Conservation (phyloP, 768 basidiomycete genomes). For the Boletus pseudo-olivaceus region DNA sequence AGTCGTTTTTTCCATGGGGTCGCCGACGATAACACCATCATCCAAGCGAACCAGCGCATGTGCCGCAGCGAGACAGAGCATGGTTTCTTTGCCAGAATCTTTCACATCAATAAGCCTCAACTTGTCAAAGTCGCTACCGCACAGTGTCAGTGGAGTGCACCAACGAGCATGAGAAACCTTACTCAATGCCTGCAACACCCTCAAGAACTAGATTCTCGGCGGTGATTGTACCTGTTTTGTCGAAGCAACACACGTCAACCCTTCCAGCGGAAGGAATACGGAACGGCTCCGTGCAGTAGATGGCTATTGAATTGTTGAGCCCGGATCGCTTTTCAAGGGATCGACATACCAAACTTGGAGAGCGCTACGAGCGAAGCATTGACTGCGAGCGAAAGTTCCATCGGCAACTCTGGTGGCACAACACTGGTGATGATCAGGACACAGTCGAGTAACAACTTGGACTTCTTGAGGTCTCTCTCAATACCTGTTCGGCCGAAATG, state of each 20-base stretch:
- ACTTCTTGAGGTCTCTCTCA: constrained; percentile 89
- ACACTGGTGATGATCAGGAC: constrained; percentile 96
- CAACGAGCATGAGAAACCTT: constrained; percentile 29
- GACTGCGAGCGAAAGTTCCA: constrained; percentile 95
- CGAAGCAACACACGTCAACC: constrained; percentile 98
- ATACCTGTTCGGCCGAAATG: constrained; percentile 52
- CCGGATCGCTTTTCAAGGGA: neutral
- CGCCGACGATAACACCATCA: constrained; percentile 91
- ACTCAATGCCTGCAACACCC: constrained; percentile 91
- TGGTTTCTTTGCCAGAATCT: constrained; percentile 73
- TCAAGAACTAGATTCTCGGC: constrained; percentile 93
- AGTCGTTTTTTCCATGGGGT: constrained; percentile 99
- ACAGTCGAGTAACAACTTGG: constrained; percentile 92
- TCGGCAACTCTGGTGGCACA: constrained; percentile 95
- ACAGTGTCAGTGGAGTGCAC: constrained; percentile 1
- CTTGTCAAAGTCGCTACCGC: constrained; percentile 52
- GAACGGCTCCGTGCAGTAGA: constrained; percentile 99
- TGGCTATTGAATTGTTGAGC: constrained; percentile 51
- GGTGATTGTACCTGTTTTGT: constrained; percentile 99
- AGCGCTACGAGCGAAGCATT: constrained; percentile 92
- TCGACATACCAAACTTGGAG: constrained; percentile 78
- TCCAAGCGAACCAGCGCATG: constrained; percentile 94
- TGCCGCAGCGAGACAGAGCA: constrained; percentile 84
- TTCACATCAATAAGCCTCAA: constrained; percentile 74
- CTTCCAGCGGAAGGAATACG: constrained; percentile 93